A percentile compares a stretch with the other conserved stretches of the same genome.
phyloP scores from a whole-genome alignment of 352 stramenopile species.

The Vaucheria bursata region DNA sequence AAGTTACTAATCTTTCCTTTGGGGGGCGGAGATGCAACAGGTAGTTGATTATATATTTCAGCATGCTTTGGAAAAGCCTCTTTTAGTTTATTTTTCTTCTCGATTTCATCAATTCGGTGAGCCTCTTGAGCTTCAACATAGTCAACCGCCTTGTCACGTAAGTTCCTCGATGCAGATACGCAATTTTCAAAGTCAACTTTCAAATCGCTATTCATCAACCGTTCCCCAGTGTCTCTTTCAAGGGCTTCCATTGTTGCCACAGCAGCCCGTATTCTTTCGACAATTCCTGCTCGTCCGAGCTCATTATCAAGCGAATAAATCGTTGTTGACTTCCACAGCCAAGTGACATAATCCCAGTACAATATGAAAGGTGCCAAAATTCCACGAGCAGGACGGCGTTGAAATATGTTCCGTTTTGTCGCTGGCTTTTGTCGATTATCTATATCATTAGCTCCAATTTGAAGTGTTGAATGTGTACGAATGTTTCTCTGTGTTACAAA shows the following conservation, averaged over 20 bases:
- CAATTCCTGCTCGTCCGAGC: constrained; percentile 11
- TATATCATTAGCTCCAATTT: too few species aligned
- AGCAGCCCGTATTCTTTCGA: constrained; percentile 12
- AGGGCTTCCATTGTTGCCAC: constrained; percentile 19
- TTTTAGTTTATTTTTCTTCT: background rate
- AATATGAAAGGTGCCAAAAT: constrained; percentile 11
- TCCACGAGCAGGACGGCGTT: background rate
- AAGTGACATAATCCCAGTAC: constrained; percentile 38
- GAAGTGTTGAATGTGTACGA: too few species aligned
- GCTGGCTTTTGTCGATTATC: too few species aligned
- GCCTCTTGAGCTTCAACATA: background rate
- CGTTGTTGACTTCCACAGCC: constrained; percentile 25
- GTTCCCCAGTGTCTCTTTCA: constrained; percentile 11
- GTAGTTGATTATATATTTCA: background rate
- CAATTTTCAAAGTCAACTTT: constrained; percentile 20
- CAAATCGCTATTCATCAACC: constrained; percentile 13
- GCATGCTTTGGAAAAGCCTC: background rate
- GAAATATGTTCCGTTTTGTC: too few species aligned
- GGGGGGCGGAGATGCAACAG: background rate
- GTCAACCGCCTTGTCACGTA: constrained; percentile 19
- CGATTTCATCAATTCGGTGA: background rate
- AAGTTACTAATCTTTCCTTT: constrained; percentile 10
- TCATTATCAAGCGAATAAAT: constrained; percentile 20
- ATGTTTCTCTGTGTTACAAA: too few species aligned
- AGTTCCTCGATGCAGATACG: constrained; percentile 4